phyloP scores from a whole-genome alignment of 140 eudicot species.

The Flaveria floridana region DNA sequence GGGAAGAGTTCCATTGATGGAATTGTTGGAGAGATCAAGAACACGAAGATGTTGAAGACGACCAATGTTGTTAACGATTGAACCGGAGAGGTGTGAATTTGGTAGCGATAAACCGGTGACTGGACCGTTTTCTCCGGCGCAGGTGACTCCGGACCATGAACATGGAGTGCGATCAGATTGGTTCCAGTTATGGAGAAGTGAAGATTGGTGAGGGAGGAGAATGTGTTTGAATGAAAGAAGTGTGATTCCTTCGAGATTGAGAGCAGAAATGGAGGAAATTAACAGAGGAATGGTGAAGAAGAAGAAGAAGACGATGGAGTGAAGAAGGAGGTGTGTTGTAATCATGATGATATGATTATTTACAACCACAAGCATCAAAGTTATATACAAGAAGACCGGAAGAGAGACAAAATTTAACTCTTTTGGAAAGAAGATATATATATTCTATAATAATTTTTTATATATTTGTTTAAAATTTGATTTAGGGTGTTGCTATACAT shows the following conservation, averaged over 20 bases:
- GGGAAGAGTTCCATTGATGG: conserved; percentile 73
- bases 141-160: conserved; percentile 81
- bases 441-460: too few relatives aligned
- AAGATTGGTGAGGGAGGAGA: conserved; percentile 49
- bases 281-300: conserved; percentile 25
- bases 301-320: not conserved
- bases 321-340: conserved; percentile 8
- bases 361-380: not conserved
- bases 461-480: too few relatives aligned
- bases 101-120: conserved; percentile 58
- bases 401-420: not conserved
- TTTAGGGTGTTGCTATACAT: too few relatives aligned
- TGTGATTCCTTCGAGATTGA: conserved; percentile 62
- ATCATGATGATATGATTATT: conserved; percentile 37
- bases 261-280: conserved; percentile 44
- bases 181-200: conserved; percentile 72
- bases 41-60: conserved; percentile 48
- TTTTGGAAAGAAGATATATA: too few relatives aligned
- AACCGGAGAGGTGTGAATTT: conserved; percentile 57
- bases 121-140: conserved; percentile 43
- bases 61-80: conserved; percentile 57
- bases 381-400: not conserved
- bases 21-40: conserved; percentile 71
- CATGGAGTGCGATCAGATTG: conserved; percentile 63
- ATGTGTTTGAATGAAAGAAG: conserved; percentile 75